phyloP scores from a whole-genome alignment of 208 protist species.

The Vickermania ingenoplastis region DNA sequence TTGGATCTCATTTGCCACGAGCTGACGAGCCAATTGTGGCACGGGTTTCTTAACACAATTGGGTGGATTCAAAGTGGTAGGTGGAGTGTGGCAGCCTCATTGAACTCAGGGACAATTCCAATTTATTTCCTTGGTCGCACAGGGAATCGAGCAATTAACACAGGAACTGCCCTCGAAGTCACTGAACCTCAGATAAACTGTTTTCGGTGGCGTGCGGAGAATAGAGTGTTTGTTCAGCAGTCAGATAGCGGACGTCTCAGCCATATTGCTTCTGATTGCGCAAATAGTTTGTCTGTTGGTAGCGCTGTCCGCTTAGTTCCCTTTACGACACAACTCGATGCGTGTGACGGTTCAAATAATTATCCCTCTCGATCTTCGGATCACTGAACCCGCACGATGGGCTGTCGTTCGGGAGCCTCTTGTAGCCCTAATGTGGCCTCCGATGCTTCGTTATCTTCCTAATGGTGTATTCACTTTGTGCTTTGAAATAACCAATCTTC shows the following conservation, averaged over 20 bases:
- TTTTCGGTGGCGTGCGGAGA: not conserved
- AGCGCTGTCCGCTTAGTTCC: too few relatives aligned
- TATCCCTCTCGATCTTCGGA: not conserved
- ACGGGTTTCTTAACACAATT: not conserved
- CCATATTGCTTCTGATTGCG: not conserved
- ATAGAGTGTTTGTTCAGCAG: not conserved
- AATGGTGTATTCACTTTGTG: not conserved
- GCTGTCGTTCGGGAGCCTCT: not conserved
- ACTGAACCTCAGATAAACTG: not conserved
- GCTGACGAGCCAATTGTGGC: not conserved
- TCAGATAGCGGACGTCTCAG: not conserved
- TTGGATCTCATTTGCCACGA: not conserved
- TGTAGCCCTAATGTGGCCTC: too few relatives aligned
- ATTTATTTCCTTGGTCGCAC: not conserved
- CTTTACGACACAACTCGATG: too few relatives aligned
- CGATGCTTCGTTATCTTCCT: not conserved
- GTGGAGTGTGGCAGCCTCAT: not conserved
- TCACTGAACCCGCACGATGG: not conserved
- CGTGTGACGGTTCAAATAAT: not conserved
- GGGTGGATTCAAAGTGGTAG: not conserved
- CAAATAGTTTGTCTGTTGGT: too few relatives aligned
- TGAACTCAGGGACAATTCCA: not conserved
- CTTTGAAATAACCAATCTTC: not conserved
- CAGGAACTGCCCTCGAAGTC: not conserved
- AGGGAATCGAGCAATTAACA: not conserved